phyloP scores from a whole-genome alignment of 1,284 basidiomycete species.

The Apiotrichum gracile region DNA sequence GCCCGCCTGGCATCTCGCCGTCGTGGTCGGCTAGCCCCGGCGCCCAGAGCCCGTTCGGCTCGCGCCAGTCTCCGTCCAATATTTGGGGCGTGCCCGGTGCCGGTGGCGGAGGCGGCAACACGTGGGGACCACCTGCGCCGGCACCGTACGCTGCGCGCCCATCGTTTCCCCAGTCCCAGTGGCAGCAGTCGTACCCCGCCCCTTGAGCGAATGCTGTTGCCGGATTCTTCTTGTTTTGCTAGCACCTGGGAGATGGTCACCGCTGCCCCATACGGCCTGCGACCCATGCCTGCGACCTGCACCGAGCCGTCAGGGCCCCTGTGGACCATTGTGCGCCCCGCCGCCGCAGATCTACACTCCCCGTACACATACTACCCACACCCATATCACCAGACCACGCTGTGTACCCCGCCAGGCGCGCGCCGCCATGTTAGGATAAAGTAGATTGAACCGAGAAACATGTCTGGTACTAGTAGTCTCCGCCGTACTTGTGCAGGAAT shows the following conservation, averaged over 20 bases:
- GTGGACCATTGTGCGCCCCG: no score
- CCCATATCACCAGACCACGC: no score
- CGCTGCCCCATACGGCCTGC: slow-evolving; percentile 62
- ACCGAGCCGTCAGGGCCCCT: no score
- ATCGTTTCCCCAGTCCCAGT: background rate
- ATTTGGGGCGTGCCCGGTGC: background rate
- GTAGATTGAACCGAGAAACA: no score
- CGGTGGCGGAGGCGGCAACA: background rate
- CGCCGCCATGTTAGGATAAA: no score
- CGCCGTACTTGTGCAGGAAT: no score
- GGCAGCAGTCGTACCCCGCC: background rate
- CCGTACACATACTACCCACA: no score
- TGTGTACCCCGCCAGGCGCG: no score
- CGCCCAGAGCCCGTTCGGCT: background rate
- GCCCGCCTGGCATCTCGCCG: background rate
- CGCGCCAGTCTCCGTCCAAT: background rate
- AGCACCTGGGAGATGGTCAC: slow-evolving; percentile 54
- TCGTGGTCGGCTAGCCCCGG: background rate
- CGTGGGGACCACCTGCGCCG: background rate
- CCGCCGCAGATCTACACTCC: no score
- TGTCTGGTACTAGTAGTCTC: no score
- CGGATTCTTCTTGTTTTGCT: no score
- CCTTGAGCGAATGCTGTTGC: background rate
- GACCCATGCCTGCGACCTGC: slow-evolving; percentile 74
- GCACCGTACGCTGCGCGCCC: background rate